phyloP scores from a whole-genome alignment of 2,329 filamentous ascomycete species.

The Cryphonectria nitschkei region DNA sequence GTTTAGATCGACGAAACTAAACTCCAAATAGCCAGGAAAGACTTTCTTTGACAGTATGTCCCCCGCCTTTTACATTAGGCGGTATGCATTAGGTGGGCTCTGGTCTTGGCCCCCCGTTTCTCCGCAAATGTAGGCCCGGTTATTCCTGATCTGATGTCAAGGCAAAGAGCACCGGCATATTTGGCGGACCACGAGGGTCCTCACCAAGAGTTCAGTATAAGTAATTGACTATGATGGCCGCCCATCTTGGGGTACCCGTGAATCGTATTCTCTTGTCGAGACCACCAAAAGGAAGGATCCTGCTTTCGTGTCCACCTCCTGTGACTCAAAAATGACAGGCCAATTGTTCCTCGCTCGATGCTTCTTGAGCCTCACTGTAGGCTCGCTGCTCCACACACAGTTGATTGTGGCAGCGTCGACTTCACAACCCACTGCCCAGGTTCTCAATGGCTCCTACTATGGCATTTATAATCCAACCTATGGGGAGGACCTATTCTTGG shows the following conservation, averaged over 20 bases:
- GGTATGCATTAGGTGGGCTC: background rate
- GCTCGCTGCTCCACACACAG: background rate
- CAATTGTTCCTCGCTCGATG: background rate
- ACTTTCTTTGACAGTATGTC: background rate
- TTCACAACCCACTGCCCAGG: conserved; percentile 11
- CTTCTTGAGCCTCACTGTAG: background rate
- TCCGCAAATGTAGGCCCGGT: background rate
- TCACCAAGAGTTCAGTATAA: background rate
- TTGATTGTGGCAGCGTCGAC: background rate
- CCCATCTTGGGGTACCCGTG: background rate
- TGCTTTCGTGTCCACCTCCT: background rate
- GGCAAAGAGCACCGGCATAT: background rate
- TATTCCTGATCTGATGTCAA: background rate
- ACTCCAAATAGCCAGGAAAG: background rate
- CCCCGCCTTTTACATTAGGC: background rate
- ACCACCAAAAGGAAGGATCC: background rate
- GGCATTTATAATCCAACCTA: conserved; percentile 39
- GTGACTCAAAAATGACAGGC: background rate
- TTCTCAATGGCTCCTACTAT: conserved; percentile 41
- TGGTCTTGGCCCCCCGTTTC: background rate
- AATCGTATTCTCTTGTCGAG: background rate
- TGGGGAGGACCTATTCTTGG: conserved; percentile 56
- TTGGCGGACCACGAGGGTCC: background rate
- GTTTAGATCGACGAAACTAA: background rate
- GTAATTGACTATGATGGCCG: background rate